Evolutionary conservation across 345 rosid species (phyloP).

Genomic region (Bruguiera parviflora): DNA sequence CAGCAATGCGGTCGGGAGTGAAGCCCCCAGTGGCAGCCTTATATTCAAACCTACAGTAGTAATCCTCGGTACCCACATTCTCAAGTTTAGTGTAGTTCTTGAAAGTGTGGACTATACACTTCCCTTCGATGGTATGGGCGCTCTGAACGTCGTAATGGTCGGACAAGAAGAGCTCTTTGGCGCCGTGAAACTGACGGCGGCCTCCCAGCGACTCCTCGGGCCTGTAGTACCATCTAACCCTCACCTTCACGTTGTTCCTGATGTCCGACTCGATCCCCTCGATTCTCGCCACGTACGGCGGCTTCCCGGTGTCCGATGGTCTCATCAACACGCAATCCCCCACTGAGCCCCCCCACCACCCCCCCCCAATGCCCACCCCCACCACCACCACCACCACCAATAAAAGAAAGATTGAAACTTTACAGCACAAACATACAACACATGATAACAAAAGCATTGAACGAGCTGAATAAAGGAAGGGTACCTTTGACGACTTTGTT

Average conservation of each 20-base stretch:
- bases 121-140: slow-evolving; percentile 79
- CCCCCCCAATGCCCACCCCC: background rate
- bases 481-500: slow-evolving; percentile 62
- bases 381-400: background rate
- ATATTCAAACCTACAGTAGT: slow-evolving; percentile 76
- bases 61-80: slow-evolving; percentile 74
- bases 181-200: slow-evolving; percentile 88
- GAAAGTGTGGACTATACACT: slow-evolving; percentile 73
- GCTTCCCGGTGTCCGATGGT: slow-evolving; percentile 66
- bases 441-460: no score
- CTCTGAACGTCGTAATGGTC: slow-evolving; percentile 83
- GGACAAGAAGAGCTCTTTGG: slow-evolving; percentile 80
- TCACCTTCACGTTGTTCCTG: slow-evolving; percentile 66
- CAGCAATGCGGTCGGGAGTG: slow-evolving; percentile 80
- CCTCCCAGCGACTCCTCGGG: slow-evolving; percentile 92
- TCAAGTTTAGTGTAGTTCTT: slow-evolving; percentile 75
- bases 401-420: background rate
- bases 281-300: slow-evolving; percentile 70
- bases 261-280: slow-evolving; percentile 75
- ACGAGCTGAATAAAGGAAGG: background rate
- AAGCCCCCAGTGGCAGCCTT: slow-evolving; percentile 83
- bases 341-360: slow-evolving; percentile 21
- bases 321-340: slow-evolving; percentile 88
- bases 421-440: background rate
- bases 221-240: slow-evolving; percentile 78